A percentile compares a stretch with the other conserved stretches of the same genome.
Evolutionary conservation across 495 filamentous ascomycete species (phyloP).

Genomic region (Choiromyces venosus): DNA sequence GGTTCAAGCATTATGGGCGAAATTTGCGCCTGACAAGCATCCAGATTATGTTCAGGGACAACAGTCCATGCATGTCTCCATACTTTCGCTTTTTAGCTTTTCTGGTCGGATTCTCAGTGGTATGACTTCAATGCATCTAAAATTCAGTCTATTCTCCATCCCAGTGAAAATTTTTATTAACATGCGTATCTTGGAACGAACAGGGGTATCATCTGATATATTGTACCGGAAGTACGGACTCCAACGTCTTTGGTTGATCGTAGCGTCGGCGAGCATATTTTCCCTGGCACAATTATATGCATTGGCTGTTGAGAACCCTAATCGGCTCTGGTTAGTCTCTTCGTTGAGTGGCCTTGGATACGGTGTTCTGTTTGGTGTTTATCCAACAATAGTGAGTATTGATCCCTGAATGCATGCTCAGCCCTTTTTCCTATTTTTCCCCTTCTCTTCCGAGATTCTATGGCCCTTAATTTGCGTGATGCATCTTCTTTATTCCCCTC

Average conservation of each 20-base stretch:
- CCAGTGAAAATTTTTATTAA: slow-evolving; percentile 6
- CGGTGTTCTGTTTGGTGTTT: slow-evolving; percentile 91
- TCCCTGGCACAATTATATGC: slow-evolving; percentile 73
- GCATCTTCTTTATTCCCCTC: not conserved
- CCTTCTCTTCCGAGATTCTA: slow-evolving; percentile 6
- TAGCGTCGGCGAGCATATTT: slow-evolving; percentile 71
- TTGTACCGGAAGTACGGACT: slow-evolving; percentile 64
- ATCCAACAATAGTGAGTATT: slow-evolving; percentile 70
- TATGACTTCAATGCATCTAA: slow-evolving; percentile 42
- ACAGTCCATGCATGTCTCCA: slow-evolving; percentile 89
- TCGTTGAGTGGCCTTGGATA: slow-evolving; percentile 82
- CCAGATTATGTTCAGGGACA: slow-evolving; percentile 67
- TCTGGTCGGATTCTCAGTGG: slow-evolving; percentile 70
- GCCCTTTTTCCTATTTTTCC: not conserved
- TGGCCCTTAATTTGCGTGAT: not conserved
- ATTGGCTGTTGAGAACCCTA: slow-evolving; percentile 70
- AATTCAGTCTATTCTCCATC: not conserved
- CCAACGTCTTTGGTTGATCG: slow-evolving; percentile 77
- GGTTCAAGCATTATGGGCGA: slow-evolving; percentile 50
- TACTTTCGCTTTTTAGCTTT: slow-evolving; percentile 81
- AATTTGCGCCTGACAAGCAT: slow-evolving; percentile 35
- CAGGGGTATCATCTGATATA: slow-evolving; percentile 83
- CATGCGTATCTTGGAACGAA: not conserved
- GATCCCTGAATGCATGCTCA: not conserved
- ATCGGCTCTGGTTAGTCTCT: slow-evolving; percentile 71